phyloP scores from a whole-genome alignment of 495 filamentous ascomycete species.

The Hypoxylon rickii region DNA sequence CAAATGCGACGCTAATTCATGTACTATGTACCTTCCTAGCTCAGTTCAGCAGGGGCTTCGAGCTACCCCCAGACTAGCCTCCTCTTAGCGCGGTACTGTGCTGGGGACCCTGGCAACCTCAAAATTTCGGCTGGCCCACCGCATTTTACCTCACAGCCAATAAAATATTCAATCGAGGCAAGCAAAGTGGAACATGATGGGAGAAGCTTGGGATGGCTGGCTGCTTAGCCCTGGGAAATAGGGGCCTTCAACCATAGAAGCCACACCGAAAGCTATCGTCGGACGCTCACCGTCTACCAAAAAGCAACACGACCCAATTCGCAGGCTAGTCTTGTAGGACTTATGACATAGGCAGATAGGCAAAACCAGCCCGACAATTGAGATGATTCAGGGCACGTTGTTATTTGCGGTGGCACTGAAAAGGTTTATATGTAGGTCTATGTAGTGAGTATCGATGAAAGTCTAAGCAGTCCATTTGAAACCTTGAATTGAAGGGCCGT shows the following conservation, averaged over 20 bases:
- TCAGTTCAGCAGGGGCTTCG: constrained; percentile 2
- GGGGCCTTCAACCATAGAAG: constrained; percentile 13
- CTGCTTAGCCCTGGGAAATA: constrained; percentile 4
- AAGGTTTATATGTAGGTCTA: no score
- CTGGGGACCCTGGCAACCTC: constrained; percentile 23
- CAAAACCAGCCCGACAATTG: no score
- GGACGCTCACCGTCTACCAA: constrained; percentile 18
- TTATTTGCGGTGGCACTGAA: no score
- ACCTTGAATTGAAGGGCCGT: no score
- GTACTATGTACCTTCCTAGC: constrained; percentile 19
- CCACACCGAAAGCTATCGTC: constrained; percentile 25
- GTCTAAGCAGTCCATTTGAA: no score
- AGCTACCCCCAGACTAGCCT: constrained; percentile 30
- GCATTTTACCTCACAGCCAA: constrained; percentile 22
- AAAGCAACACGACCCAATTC: not conserved
- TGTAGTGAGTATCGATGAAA: no score
- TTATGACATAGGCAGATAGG: no score
- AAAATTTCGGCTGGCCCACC: constrained; percentile 27
- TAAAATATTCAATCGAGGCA: constrained; percentile 13
- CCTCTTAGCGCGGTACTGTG: not conserved
- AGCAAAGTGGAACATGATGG: constrained; percentile 11
- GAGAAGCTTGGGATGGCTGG: no score
- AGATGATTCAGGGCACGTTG: no score
- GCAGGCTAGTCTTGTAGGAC: no score
- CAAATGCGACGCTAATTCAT: not conserved